Evolutionary conservation across 371 early-diverging fungal species (phyloP), one percentile per base, ranked within the genome.

Genomic region (Encephalitozoon intestinalis): DNA sequence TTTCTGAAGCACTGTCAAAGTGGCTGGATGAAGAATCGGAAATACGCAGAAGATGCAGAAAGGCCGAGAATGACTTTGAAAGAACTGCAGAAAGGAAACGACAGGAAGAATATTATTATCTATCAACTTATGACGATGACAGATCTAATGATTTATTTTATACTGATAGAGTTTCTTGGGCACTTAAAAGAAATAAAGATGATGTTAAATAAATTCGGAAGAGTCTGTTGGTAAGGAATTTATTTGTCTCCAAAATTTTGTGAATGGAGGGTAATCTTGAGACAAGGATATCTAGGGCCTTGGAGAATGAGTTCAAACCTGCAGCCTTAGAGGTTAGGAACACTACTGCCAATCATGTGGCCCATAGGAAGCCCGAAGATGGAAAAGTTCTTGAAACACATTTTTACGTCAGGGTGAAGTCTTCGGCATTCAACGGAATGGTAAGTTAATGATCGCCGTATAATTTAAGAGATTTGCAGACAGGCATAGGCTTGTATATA

Each of bases 401-500:
- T 23, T 65, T 65, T 41, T 39, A 15, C 30, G 41, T 65, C 1
- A 65, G 18, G 21, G 11, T 44, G 30, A 65, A 43, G 30, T 44
- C 66, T 18, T 23, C 34, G 1, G 21, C 7, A 39, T 41, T 41
- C 25, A 65, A 65, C 28, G 28, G 23, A 65, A 65, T 65, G 66
- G 46, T 44, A 65, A 41, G 46, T 65, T n/a, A 5, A n/a, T 2
- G 4, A 34, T 18, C 41, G 1, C 7, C 43, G 0, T 31, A 37
- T 58, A 58, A 58, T 37, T 58, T 58, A 58, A 58, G 58, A 58
- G 34, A 34, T n/a, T 58, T 2, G 1, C 34, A 34, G 58, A 58
- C 18, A 75, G 76, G 31, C 54, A 75, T 15, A 68, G 63, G 58
- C 37, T 58, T 39, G 51, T 75, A 4, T 53, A 75, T 40, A 30